Percentiles rank a stretch among this genome's conserved stretches.
These are phyloP conservation scores for Colletotrichum tropicicola DNA, from an alignment of 2,329 filamentous ascomycete species.

Conservation along the genomic window DNA sequence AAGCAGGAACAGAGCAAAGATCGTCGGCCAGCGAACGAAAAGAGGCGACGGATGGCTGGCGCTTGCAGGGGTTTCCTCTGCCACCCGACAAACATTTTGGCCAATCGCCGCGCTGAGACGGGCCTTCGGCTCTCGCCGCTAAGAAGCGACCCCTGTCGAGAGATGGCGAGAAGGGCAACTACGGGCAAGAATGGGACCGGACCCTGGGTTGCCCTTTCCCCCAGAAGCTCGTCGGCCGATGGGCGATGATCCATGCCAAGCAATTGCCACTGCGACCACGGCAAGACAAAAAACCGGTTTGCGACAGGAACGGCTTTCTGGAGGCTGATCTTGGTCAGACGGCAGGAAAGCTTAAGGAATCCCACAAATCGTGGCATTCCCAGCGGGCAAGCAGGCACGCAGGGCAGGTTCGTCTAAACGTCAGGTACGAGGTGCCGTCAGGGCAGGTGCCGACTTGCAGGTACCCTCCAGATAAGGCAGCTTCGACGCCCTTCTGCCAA, in stretches of 20 bases:
- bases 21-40: slow-evolving; percentile 19
- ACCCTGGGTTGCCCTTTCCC: slow-evolving; percentile 15
- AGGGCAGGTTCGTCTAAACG: slow-evolving; percentile 5
- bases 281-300: slow-evolving; percentile 27
- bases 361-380: slow-evolving; percentile 9
- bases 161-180: slow-evolving; percentile 4
- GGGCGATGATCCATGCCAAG: slow-evolving; percentile 30
- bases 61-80: slow-evolving; percentile 18
- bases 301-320: slow-evolving; percentile 27
- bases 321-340: slow-evolving; percentile 26
- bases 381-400: neutral
- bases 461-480: neutral
- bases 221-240: slow-evolving; percentile 1
- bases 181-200: slow-evolving; percentile 8
- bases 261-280: slow-evolving; percentile 24
- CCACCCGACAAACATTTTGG: neutral
- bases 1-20: slow-evolving; percentile 31
- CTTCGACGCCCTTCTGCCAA: slow-evolving; percentile 5
- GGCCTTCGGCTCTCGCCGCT: slow-evolving; percentile 11
- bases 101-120: slow-evolving; percentile 5
- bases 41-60: slow-evolving; percentile 26
- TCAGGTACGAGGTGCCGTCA: neutral
- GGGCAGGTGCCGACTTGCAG: neutral
- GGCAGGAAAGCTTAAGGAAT: slow-evolving; percentile 16
- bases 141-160: neutral